Conservation (phyloP, 1,139 yeast genomes). For the Pichia sp. region DNA sequence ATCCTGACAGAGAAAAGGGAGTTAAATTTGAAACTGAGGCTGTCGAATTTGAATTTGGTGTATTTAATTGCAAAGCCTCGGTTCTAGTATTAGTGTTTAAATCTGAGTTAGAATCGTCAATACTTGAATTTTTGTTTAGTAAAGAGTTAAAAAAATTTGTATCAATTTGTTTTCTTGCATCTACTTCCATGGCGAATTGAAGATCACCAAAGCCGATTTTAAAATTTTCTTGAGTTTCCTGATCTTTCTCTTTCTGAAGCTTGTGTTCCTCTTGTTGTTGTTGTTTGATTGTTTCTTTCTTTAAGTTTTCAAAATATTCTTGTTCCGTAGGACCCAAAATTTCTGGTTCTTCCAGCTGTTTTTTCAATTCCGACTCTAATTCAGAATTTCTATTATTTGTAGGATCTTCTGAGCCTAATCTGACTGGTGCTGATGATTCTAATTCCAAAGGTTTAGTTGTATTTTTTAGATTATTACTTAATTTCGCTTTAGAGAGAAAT, state of each 20-base stretch:
- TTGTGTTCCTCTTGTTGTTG: conserved; percentile 6
- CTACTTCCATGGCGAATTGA: conserved; percentile 12
- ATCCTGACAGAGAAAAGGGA: neutral
- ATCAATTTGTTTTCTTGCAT: conserved; percentile 10
- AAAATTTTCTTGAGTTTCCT: neutral
- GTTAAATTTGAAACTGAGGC: neutral
- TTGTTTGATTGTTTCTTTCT: conserved; percentile 3
- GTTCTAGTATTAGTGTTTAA: neutral
- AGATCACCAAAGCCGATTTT: conserved; percentile 8
- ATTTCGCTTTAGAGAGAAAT: conserved; percentile 14
- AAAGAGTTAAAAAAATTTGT: conserved; percentile 12
- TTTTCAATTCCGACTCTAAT: conserved; percentile 7
- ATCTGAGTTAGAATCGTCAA: neutral
- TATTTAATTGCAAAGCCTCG: neutral
- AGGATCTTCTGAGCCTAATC: no score
- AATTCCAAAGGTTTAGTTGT: no score
- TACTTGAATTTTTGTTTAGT: conserved; percentile 1
- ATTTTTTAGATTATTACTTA: no score
- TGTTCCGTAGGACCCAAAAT: conserved; percentile 17
- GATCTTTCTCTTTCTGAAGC: neutral
- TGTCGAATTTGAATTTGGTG: neutral
- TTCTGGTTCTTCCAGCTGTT: conserved; percentile 16
- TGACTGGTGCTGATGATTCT: no score
- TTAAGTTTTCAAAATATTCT: conserved; percentile 9
- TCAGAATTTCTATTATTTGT: neutral